phyloP scores from a whole-genome alignment of 371 early-diverging fungal species.

The Mucor plumbeus region DNA sequence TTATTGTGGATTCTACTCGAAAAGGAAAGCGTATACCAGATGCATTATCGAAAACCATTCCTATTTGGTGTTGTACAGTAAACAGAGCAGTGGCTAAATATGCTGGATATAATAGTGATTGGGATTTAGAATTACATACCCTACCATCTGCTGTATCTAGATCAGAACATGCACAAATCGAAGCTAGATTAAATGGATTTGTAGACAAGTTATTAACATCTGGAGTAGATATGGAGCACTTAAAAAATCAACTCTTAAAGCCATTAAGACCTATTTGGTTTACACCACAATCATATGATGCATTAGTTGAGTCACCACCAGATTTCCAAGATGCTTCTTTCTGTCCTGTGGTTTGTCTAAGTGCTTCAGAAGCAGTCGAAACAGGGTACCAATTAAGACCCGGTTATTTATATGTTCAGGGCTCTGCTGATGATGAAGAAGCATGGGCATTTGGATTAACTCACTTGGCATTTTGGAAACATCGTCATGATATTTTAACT shows the following conservation, averaged over 20 bases:
- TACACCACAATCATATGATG: conserved; percentile 63
- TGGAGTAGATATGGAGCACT: conserved; percentile 53
- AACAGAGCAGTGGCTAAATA: conserved; percentile 57
- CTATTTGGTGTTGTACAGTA: conserved; percentile 86
- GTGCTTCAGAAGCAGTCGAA: conserved; percentile 71
- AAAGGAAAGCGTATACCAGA: conserved; percentile 87
- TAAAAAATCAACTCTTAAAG: conserved; percentile 52
- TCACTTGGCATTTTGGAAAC: conserved; percentile 75
- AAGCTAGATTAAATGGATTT: conserved; percentile 60
- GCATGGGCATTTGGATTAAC: conserved; percentile 79
- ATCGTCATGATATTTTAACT: conserved; percentile 54
- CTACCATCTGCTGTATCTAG: conserved; percentile 67
- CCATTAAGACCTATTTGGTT: conserved; percentile 86
- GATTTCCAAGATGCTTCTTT: conserved; percentile 59
- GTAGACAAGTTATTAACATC: conserved; percentile 62
- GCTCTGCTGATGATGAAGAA: conserved; percentile 90
- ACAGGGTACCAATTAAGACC: conserved; percentile 53
- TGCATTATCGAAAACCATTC: conserved; percentile 83
- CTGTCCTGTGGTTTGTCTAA: conserved; percentile 73
- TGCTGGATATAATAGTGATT: conserved; percentile 19
- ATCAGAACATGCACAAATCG: conserved; percentile 80
- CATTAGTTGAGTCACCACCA: conserved; percentile 47
- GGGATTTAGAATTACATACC: conserved; percentile 71
- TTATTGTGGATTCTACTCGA: conserved; percentile 88
- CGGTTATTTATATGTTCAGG: conserved; percentile 85